Percentiles rank a stretch among this genome's conserved stretches.
Conservation (phyloP, 1,139 yeast genomes). For the Pichia sorboxylosa region DNA sequence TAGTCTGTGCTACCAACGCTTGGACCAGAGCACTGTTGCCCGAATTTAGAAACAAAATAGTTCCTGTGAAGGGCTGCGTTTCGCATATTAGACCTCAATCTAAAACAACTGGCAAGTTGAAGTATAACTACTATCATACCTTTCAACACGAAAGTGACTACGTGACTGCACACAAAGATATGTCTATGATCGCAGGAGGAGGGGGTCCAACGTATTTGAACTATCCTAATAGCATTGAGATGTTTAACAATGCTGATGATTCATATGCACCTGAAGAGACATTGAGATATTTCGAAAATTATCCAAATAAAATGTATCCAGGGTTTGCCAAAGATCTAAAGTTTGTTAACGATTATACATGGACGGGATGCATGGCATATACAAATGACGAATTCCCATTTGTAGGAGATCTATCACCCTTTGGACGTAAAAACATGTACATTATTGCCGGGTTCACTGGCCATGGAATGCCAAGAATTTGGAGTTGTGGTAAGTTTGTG, state of each 20-base stretch:
- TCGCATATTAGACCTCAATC: slow-evolving; percentile 16
- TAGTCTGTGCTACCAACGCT: slow-evolving; percentile 32
- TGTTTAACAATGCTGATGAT: slow-evolving; percentile 20
- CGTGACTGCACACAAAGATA: slow-evolving; percentile 21
- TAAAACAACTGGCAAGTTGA: slow-evolving; percentile 9
- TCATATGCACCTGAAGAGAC: slow-evolving; percentile 14
- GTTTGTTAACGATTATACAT: slow-evolving; percentile 18
- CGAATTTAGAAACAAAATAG: slow-evolving; percentile 16
- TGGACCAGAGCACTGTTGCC: slow-evolving; percentile 26
- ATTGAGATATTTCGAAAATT: slow-evolving; percentile 15
- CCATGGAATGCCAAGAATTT: slow-evolving; percentile 39
- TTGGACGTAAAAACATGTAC: slow-evolving; percentile 20
- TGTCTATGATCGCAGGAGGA: slow-evolving; percentile 23
- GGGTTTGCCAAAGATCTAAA: slow-evolving; percentile 13
- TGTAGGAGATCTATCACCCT: slow-evolving; percentile 24
- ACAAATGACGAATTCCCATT: slow-evolving; percentile 26
- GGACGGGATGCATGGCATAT: slow-evolving; percentile 35
- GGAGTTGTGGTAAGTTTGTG: slow-evolving; percentile 17
- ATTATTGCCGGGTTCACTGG: slow-evolving; percentile 36
- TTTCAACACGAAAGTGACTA: slow-evolving; percentile 19
- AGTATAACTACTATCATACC: slow-evolving; percentile 19
- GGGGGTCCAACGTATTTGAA: slow-evolving; percentile 13
- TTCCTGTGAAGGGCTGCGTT: slow-evolving; percentile 21
- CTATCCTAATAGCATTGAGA: slow-evolving; percentile 10
- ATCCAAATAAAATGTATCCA: slow-evolving; percentile 15